phyloP scores from a whole-genome alignment of 495 filamentous ascomycete species.

The Penicillium manginii region DNA sequence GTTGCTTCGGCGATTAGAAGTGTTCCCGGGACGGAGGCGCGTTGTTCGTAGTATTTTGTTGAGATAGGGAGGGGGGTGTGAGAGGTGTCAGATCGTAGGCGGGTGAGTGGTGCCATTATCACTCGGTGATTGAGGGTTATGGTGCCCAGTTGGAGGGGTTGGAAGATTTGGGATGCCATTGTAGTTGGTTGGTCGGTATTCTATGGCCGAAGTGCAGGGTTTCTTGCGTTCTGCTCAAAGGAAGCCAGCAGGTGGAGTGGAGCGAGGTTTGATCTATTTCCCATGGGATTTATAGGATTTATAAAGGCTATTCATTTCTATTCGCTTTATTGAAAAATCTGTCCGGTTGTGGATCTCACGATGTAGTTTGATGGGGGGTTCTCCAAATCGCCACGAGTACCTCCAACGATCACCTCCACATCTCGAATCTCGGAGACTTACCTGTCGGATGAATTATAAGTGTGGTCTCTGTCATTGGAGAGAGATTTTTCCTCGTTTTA shows the following conservation, averaged over 20 bases:
- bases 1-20: constrained; percentile 64
- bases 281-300: too few relatives aligned
- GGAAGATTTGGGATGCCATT: too few relatives aligned
- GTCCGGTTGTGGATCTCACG: too few relatives aligned
- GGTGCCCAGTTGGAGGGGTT: too few relatives aligned
- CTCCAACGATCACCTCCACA: constrained; percentile 17
- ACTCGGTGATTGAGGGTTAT: constrained; percentile 36
- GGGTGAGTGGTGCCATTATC: constrained; percentile 53
- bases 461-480: background rate
- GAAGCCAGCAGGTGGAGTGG: too few relatives aligned
- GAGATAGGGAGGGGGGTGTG: constrained; percentile 40
- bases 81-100: constrained; percentile 49
- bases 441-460: background rate
- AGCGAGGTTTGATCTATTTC: too few relatives aligned
- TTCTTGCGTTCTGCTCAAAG: too few relatives aligned
- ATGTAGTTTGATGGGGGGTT: background rate
- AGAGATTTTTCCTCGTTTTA: background rate
- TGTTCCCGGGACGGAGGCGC: constrained; percentile 50
- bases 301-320: too few relatives aligned
- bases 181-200: too few relatives aligned
- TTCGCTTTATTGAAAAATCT: too few relatives aligned
- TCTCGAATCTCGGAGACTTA: background rate
- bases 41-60: constrained; percentile 55
- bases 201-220: too few relatives aligned
- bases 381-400: background rate